Conservation (phyloP, 2,329 filamentous ascomycete species). For the Hawksworthiomyces lignivorus region DNA sequence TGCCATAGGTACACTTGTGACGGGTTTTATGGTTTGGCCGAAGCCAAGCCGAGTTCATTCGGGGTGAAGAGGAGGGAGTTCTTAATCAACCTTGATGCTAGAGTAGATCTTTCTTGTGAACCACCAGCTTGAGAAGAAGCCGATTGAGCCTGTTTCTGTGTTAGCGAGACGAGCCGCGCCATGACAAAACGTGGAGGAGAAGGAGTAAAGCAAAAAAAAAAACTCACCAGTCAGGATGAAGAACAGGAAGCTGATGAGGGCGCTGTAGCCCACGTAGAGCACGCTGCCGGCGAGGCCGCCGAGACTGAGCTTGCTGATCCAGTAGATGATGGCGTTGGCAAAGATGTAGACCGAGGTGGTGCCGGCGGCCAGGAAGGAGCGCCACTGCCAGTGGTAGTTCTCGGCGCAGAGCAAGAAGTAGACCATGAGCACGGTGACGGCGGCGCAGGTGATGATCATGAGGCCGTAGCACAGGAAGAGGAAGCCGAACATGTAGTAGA, state of each 20-base stretch:
- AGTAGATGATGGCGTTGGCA: constrained; percentile 82
- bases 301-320: constrained; percentile 79
- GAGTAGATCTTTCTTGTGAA: constrained; percentile 91
- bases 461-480: constrained; percentile 94
- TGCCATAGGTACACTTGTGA: no score
- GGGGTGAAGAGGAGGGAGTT: no score
- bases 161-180: background rate
- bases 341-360: constrained; percentile 91
- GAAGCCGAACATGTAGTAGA: constrained; percentile 99
- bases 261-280: constrained; percentile 88
- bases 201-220: constrained; percentile 11
- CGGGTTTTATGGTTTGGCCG: no score
- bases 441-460: constrained; percentile 91
- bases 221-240: constrained; percentile 85
- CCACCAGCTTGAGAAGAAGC: constrained; percentile 89
- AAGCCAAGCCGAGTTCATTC: no score
- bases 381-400: constrained; percentile 99
- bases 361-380: constrained; percentile 84
- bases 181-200: background rate
- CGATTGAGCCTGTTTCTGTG: constrained; percentile 67
- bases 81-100: constrained; percentile 95
- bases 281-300: constrained; percentile 79
- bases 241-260: constrained; percentile 80
- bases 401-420: constrained; percentile 95
- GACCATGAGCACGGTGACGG: constrained; percentile 86